phyloP scores from a whole-genome alignment of 139 green algal genomes.

The Chlorella ohadii region DNA sequence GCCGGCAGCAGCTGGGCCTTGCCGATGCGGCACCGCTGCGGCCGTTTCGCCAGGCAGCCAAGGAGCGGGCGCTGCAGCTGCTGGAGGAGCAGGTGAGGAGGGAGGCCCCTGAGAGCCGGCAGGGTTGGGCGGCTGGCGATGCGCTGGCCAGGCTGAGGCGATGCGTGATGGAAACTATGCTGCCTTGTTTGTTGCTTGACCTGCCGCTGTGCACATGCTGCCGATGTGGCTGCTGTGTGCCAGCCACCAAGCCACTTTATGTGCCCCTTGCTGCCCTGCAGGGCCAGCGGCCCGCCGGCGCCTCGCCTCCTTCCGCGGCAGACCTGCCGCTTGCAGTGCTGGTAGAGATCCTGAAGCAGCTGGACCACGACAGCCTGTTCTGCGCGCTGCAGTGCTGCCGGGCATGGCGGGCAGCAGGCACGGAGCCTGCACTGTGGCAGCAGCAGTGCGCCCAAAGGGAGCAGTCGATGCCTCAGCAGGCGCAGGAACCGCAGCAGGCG shows the following conservation, averaged over 20 bases:
- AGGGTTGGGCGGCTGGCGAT: too few relatives aligned
- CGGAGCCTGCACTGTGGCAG: background rate
- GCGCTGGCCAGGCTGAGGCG: too few relatives aligned
- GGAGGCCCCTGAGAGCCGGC: too few relatives aligned
- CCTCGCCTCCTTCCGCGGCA: background rate
- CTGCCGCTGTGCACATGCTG: too few relatives aligned
- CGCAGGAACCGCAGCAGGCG: background rate
- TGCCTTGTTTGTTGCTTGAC: too few relatives aligned
- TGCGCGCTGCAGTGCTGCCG: conserved; percentile 9
- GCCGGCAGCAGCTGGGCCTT: background rate
- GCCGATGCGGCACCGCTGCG: background rate
- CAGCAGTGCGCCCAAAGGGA: background rate
- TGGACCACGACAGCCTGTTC: conserved; percentile 33
- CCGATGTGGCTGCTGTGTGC: too few relatives aligned
- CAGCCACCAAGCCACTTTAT: too few relatives aligned
- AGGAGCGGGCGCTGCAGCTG: background rate
- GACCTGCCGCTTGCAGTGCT: conserved; percentile 24
- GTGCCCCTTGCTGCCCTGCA: background rate
- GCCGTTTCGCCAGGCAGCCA: background rate
- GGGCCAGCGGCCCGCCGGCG: background rate
- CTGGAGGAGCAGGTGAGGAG: conserved; percentile 4
- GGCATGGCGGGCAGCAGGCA: background rate
- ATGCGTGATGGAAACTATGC: too few relatives aligned
- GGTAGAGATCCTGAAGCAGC: background rate
- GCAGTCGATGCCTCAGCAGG: background rate